Base-by-base conservation (phyloP, 257 asterid genomes). In the Leonotis leonurus region DNA sequence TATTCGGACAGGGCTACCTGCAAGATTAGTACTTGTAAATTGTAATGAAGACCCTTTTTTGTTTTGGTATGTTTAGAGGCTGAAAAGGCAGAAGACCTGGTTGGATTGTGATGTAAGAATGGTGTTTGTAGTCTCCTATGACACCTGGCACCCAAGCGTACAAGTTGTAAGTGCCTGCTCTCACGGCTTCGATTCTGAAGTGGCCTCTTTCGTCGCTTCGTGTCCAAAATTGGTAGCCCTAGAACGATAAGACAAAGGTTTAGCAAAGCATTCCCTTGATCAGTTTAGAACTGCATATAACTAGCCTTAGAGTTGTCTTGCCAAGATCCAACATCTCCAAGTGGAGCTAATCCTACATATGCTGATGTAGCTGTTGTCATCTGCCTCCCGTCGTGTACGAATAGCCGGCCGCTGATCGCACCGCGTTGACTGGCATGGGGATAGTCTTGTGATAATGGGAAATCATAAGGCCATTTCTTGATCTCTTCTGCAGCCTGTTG, bases 151-250 rank as follows among this genome's bases (percentile, higher is more conserved):
- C 72, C 88, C 89, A 89, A 4, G 86, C 87, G 61, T 84, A 81
- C 51, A 86, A 49, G 14, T 51, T 75, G 45, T 89, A 89, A 21
- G 18, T 68, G 16, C 82, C 85, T 2, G 83, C 61, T 40, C 77
- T 55, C 20, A 89, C 67, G 9, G 44, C 58, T 1, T 16, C 54
- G 20, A 86, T 82, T 1, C 33, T 61, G 62, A 86, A 89, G 27
- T 53, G 12, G 2, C 94, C 95, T 12, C 8, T 21, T 40, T 57
- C 43, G 67, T 84, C 80, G 0, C 89, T 56, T 66, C 39, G 72
- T 10, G 69, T 70, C 97, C 97, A 86, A 51, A 89, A 89, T 68
- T 89, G 97, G 58, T 89, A 84, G 10, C 85, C 88, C 94, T 86
- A n/a, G n/a, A n/a, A n/a, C n/a, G n/a, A n/a, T n/a, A n/a, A n/a